Conservation (phyloP, 768 basidiomycete species). For the Mycena pura region DNA sequence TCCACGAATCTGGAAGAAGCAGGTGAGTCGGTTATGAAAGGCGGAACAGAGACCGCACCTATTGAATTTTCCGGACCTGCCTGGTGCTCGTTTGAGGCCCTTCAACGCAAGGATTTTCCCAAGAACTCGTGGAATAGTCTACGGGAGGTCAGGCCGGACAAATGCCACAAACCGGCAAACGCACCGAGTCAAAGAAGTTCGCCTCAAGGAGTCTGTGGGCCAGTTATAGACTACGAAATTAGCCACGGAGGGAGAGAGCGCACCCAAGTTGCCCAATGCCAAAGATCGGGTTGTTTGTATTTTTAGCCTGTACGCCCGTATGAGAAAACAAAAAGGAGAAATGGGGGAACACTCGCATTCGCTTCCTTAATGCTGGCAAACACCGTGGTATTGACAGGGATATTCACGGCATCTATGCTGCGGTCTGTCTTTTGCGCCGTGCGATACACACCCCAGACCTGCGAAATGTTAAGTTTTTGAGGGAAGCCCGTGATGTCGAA, state of each 20-base stretch:
- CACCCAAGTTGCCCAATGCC: conserved; percentile 41
- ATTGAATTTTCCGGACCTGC: conserved; percentile 46
- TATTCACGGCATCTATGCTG: conserved; percentile 31
- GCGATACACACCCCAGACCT: conserved; percentile 52
- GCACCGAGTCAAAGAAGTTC: conserved; percentile 49
- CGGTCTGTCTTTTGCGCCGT: conserved; percentile 37
- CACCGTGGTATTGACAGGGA: conserved; percentile 39
- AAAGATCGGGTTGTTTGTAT: conserved; percentile 38
- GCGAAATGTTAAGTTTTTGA: background rate
- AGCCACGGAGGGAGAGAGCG: conserved; percentile 14
- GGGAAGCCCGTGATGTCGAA: conserved; percentile 7
- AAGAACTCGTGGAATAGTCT: conserved; percentile 55
- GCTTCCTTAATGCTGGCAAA: conserved; percentile 47
- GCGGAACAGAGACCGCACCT: conserved; percentile 33
- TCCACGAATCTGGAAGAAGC: conserved; percentile 41
- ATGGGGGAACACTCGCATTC: conserved; percentile 43
- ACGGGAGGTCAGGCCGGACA: background rate
- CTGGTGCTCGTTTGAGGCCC: conserved; percentile 45
- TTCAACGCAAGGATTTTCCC: conserved; percentile 52
- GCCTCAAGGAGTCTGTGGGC: conserved; percentile 38
- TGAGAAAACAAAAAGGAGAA: background rate
- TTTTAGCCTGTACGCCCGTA: too few species aligned
- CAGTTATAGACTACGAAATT: background rate
- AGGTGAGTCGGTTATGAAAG: background rate
- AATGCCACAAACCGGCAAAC: background rate